phyloP scores from a whole-genome alignment of 495 filamentous ascomycete species.

The Aspergillus ostianus region DNA sequence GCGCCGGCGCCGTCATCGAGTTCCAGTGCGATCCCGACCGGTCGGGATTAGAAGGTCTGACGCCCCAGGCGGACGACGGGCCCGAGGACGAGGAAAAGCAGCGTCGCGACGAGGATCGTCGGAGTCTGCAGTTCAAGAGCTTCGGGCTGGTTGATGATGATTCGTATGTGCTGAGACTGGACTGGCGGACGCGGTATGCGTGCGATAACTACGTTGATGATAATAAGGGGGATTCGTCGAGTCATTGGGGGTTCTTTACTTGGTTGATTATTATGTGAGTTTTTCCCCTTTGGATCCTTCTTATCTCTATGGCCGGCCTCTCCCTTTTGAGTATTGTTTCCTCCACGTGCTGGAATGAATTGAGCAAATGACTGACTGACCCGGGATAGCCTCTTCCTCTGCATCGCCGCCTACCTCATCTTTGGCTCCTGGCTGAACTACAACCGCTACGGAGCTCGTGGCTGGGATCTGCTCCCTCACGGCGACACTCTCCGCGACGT shows the following conservation, averaged over 20 bases:
- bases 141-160: constrained; percentile 57
- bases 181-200: constrained; percentile 83
- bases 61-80: constrained; percentile 14
- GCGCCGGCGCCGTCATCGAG: constrained; percentile 73
- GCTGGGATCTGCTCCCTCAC: constrained; percentile 94
- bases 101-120: constrained; percentile 31
- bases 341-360: no score
- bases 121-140: constrained; percentile 68
- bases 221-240: constrained; percentile 39
- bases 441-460: constrained; percentile 90
- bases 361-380: no score
- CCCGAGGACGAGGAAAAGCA: constrained; percentile 22
- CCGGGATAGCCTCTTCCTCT: constrained; percentile 66
- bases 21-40: constrained; percentile 73
- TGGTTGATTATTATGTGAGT: constrained; percentile 96
- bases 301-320: neutral
- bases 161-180: constrained; percentile 60
- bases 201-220: constrained; percentile 60
- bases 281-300: constrained; percentile 3
- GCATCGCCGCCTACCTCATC: constrained; percentile 86
- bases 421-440: constrained; percentile 99
- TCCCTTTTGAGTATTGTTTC: neutral
- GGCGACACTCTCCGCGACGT: constrained; percentile 88
- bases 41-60: constrained; percentile 67
- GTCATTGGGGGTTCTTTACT: constrained; percentile 90